Base-by-base conservation (phyloP, 164 flowering plant genomes). In the Umbellularia californica region DNA sequence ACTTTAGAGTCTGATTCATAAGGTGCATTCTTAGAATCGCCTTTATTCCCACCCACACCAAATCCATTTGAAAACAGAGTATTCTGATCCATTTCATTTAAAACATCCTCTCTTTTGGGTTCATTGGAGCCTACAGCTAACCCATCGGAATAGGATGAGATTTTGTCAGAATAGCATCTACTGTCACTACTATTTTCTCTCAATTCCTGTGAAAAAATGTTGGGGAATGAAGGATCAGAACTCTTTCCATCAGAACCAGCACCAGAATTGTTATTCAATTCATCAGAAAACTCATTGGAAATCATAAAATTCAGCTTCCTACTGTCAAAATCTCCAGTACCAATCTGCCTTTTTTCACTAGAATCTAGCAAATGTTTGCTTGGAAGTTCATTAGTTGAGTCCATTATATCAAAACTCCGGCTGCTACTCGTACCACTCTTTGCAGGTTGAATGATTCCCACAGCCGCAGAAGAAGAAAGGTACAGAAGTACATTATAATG, bases 401-500 rank as follows among this genome's bases (percentile, higher is more conserved):
- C 78, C 73, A 77, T 28, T 23, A 70, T 60, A 77, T 77, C 78
- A 72, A 78, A 75, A 76, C 75, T 84, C 80, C 85, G 83, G 72
- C 65, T 69, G 23, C 68, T 63, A n/a, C 68, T 81, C 65, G 77
- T 83, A 67, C 98, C 94, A 79, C 98, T 93, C 77, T 93, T 93
- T 7, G 92, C 95, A 19, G 92, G 92, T 50, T 65, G 86, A 70
- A 90, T 79, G 74, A 91, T 82, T 71, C 98, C 98, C 23, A 82
- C 67, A 74, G 98, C 93, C 0, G 98, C 98, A 70, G 95, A 91
- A 55, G 98, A 87, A 81, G 95, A 93, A 47, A 93, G 89, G 82
- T 93, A 91, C 68, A 93, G 72, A 68, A 93, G 81, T 51, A 93
- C 95, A 72, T 87, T 82, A 81, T 88, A 93, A 71, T 90, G 94